Evolutionary conservation across 2,329 filamentous ascomycete genomes (phyloP), one percentile per base, ranked within the genome.

Genomic region (Pezicula carpinea): DNA sequence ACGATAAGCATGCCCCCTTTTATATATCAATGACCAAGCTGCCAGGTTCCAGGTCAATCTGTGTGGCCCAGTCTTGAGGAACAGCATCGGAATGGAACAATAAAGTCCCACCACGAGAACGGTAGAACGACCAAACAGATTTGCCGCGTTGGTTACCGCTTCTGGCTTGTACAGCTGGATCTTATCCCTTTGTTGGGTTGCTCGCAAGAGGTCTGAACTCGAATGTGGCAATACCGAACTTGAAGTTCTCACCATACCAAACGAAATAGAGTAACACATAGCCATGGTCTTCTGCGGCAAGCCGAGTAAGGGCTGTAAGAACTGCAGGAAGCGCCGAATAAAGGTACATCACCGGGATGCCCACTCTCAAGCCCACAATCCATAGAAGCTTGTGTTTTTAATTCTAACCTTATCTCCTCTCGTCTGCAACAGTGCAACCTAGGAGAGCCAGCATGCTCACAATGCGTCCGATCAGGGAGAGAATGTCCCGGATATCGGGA

Each of bases 401-500:
- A 42, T 39, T 14, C 38, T 47, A 21, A 46, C 23, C 10, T 14
- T 18, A 13, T 46, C 17, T 18, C 29, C 49, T 11, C 8, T 29
- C 26, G 5, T 35, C 5, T 35, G 10, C n/a, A 35, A 41, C 51
- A 78, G 75, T 79, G 75, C 56, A 75, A 79, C 54, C 74, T 76
- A 56, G 67, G 61, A 44, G 66, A 70, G 40, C 73, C 74, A 10
- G 66, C 69, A 44, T 80, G 76, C 49, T 74, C 74, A 46, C 76
- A 79, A 61, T 79, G 75, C 56, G 66, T 72, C 46, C 75, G 77
- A 59, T 70, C 72, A 34, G 66, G 71, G 41, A 71, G 75, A 51
- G 52, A 64, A 61, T 79, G 75, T 48, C 71, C 74, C 15, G 76
- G 76, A 45, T 79, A 79, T 53, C 66, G 76, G 33, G 79, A 80